Conservation (phyloP, 2,329 filamentous ascomycete genomes). For the Alternaria sp. region DNA sequence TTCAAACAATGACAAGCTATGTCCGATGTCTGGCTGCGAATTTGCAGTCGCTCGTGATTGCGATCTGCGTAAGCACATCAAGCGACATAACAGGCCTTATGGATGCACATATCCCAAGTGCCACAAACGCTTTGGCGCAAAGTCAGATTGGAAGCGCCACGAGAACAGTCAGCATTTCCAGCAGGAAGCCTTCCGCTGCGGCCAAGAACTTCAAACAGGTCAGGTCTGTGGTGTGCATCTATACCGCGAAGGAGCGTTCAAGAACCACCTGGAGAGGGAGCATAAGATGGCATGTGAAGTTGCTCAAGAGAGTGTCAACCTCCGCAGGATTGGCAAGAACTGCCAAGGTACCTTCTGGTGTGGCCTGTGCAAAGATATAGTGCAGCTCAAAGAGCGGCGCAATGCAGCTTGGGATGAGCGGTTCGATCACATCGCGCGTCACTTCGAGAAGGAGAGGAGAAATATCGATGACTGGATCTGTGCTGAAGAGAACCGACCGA, state of each 20-base stretch:
- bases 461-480: conserved; percentile 65
- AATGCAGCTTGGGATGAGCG: conserved; percentile 65
- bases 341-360: conserved; percentile 80
- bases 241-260: conserved; percentile 65
- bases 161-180: conserved; percentile 81
- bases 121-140: conserved; percentile 80
- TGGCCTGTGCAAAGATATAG: conserved; percentile 74
- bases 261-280: conserved; percentile 63
- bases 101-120: conserved; percentile 78
- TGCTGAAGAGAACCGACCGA: conserved; percentile 45
- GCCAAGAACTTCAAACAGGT: conserved; percentile 26
- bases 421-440: conserved; percentile 77
- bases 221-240: conserved; percentile 64
- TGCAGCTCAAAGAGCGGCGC: conserved; percentile 55
- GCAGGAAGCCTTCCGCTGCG: conserved; percentile 75
- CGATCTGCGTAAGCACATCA: conserved; percentile 72
- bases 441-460: conserved; percentile 64
- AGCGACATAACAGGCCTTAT: conserved; percentile 81
- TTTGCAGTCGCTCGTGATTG: conserved; percentile 42
- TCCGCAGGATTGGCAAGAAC: conserved; percentile 68
- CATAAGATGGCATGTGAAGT: conserved; percentile 49
- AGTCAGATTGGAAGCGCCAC: conserved; percentile 93
- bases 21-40: conserved; percentile 24
- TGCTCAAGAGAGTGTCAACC: conserved; percentile 54
- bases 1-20: conserved; percentile 19